Percentiles rank a stretch among this genome's conserved stretches.
Conservation (phyloP, 345 rosid genomes). For the Ceriops tagal region DNA sequence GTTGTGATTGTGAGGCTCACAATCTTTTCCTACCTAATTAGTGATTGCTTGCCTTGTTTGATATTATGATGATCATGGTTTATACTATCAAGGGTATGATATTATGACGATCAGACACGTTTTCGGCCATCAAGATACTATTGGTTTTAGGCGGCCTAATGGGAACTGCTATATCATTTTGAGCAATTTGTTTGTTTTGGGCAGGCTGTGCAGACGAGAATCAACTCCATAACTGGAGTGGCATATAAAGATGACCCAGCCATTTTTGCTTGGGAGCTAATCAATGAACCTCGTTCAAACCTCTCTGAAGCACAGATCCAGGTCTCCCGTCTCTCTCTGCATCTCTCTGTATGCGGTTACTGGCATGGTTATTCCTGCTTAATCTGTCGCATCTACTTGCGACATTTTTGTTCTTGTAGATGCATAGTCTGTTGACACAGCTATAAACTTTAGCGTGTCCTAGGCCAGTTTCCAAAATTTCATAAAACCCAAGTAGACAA, state of each 20-base stretch:
- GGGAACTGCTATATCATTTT: neutral
- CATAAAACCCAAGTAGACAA: too few relatives aligned
- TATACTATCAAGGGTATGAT: too few relatives aligned
- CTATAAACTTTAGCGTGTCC: too few relatives aligned
- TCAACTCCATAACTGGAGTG: constrained; percentile 58
- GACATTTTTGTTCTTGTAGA: too few relatives aligned
- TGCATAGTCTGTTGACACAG: too few relatives aligned
- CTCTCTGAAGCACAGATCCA: constrained; percentile 48
- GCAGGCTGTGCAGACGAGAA: constrained; percentile 70
- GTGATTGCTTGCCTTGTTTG: too few relatives aligned
- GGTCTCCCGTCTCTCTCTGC: constrained; percentile 27
- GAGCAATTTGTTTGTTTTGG: neutral
- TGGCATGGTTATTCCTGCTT: too few relatives aligned
- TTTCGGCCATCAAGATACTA: neutral
- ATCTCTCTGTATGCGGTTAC: too few relatives aligned
- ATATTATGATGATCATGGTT: neutral
- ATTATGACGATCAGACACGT: too few relatives aligned
- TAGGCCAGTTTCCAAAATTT: too few relatives aligned
- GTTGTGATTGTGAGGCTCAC: too few relatives aligned
- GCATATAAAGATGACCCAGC: constrained; percentile 70
- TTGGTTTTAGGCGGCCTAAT: neutral
- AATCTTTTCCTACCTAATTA: neutral
- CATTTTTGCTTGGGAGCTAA: constrained; percentile 89
- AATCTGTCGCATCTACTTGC: too few relatives aligned
- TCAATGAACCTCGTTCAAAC: constrained; percentile 69